Evolutionary conservation across 2,329 filamentous ascomycete species (phyloP).

Genomic region (Cladorrhinum sp.): DNA sequence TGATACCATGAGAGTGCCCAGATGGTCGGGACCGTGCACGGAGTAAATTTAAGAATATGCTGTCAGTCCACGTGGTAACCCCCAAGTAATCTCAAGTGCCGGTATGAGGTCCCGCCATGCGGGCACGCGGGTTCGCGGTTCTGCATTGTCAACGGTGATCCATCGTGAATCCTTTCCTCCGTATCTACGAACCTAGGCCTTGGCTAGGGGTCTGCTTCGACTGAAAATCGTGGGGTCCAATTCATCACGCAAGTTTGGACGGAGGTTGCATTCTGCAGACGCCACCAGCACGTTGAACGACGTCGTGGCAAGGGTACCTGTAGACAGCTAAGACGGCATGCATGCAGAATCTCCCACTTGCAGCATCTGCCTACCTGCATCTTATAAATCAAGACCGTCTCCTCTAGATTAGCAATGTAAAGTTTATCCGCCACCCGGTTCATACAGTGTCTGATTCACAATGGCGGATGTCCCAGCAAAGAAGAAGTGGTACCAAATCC

Average conservation of each 20-base stretch:
- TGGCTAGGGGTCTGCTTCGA: too few species aligned
- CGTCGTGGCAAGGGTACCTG: neutral
- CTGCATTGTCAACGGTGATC: too few species aligned
- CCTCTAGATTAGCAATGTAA: neutral
- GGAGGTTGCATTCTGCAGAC: neutral
- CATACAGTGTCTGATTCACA: neutral
- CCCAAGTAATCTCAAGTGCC: neutral
- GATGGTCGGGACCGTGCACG: neutral
- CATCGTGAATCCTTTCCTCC: too few species aligned
- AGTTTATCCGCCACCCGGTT: neutral
- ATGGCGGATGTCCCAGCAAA: neutral
- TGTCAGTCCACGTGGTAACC: neutral
- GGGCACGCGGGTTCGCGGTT: too few species aligned
- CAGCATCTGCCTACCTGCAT: neutral
- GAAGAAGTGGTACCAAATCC: conserved; percentile 37
- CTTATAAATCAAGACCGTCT: neutral
- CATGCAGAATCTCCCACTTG: too few species aligned
- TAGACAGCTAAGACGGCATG: neutral
- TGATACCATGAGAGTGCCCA: neutral
- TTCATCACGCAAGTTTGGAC: neutral
- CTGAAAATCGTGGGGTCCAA: neutral
- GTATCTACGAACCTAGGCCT: too few species aligned
- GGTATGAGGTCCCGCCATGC: neutral
- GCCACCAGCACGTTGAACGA: neutral
- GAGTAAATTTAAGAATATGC: neutral